Evolutionary conservation across 805 yeast species (phyloP), one percentile per base, ranked within the genome.

Genomic region (Candida railenensis): DNA sequence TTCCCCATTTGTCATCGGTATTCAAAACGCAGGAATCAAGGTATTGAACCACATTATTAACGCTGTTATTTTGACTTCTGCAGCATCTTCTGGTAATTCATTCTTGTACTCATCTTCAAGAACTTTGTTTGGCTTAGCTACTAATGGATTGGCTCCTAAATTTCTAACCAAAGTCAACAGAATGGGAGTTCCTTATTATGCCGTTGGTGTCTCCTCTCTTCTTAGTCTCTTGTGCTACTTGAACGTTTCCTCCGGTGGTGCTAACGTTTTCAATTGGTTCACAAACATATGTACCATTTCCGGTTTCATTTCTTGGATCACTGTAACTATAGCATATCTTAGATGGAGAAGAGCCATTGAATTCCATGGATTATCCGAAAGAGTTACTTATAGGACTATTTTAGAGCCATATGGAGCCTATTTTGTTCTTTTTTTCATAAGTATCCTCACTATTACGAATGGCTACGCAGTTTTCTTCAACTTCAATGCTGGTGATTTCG

Each of bases 271-370:
- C 9, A 14, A 14, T 14, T 37, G 3, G 15, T 32, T n/a, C n/a
- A n/a, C 84, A 14, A 83, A 83, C 56, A 77, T 83, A 49, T 74
- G 83, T 32, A 82, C 87, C 32, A 76, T 82, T 43, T 80, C 86
- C 3, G 88, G 87, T 11, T 82, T 83, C 61, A 59, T 82, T 37
- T 77, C 84, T 21, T 83, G 88, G 89, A n/a, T n/a, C n/a, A 62
- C 80, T 38, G 74, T 78, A 28, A 62, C 77, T 34, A 61, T 73
- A 34, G 78, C 85, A 5, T 81, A 81, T 58, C 48, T 80, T 32
- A 72, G 87, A 63, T 83, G 80, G 75, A 80, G 87, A 66, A 78
- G 77, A 56, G 90, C 87, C 9, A 73, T 85, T 40, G 53, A 56
- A 3, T 77, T 59, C 65, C 80, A 83, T 55, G 68, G 68, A 34